A percentile compares a stretch with the other conserved stretches of the same genome.
Conservation (phyloP, 352 stramenopile genomes). For the Phytopythium delawarense region DNA sequence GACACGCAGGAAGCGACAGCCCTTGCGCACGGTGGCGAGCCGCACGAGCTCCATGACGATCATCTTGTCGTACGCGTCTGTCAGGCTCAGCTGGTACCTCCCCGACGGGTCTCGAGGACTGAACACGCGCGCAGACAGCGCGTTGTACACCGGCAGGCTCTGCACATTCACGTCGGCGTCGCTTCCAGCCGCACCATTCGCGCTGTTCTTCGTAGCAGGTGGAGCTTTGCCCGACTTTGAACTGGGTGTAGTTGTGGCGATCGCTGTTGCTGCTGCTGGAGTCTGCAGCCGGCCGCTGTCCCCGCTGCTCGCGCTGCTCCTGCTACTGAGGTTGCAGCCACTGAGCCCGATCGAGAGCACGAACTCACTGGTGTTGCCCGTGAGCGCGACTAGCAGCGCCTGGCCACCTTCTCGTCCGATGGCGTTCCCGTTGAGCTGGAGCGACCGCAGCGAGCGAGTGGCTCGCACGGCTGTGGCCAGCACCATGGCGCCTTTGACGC, state of each 20-base stretch:
- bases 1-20: constrained; percentile 61
- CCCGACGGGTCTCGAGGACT: constrained; percentile 67
- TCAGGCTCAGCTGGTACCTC: constrained; percentile 59
- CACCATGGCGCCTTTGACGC: constrained; percentile 65
- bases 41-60: constrained; percentile 72
- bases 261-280: constrained; percentile 2
- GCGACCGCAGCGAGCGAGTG: constrained; percentile 50
- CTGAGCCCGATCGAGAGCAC: constrained; percentile 58
- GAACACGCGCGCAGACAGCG: constrained; percentile 43
- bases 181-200: background rate
- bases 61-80: constrained; percentile 75
- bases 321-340: constrained; percentile 52
- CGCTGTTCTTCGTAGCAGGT: background rate
- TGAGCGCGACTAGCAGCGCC: constrained; percentile 60
- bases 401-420: constrained; percentile 68
- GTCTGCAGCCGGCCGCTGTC: background rate
- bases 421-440: constrained; percentile 78
- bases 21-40: constrained; percentile 64
- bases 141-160: constrained; percentile 39
- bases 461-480: constrained; percentile 58
- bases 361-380: constrained; percentile 42
- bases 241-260: background rate
- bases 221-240: background rate
- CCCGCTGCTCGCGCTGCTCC: constrained; percentile 12
- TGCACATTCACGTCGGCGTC: constrained; percentile 23